Evolutionary conservation across 1,284 basidiomycete genomes (phyloP).

Genomic region (Somion occarium): DNA sequence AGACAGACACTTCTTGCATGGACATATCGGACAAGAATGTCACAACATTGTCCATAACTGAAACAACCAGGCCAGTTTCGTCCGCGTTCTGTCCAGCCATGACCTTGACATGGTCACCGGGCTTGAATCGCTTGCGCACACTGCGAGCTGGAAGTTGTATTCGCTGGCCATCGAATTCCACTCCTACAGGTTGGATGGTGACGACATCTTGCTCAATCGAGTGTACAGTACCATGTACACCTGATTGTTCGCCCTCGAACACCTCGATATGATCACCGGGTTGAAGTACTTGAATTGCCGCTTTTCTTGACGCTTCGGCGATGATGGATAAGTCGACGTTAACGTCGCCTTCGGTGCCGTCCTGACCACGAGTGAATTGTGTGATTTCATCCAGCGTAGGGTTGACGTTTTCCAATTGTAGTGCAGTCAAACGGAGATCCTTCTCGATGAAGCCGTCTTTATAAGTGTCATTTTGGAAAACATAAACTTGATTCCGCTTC

Average conservation of each 20-base stretch:
- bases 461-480: slow-evolving; percentile 93
- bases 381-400: slow-evolving; percentile 97
- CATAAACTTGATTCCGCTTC: slow-evolving; percentile 67
- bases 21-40: slow-evolving; percentile 98
- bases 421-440: slow-evolving; percentile 81
- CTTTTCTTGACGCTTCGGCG: slow-evolving; percentile 84
- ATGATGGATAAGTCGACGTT: slow-evolving; percentile 79
- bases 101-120: slow-evolving; percentile 98
- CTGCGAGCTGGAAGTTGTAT: slow-evolving; percentile 86
- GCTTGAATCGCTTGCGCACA: slow-evolving; percentile 92
- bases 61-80: slow-evolving; percentile 95
- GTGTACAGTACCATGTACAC: slow-evolving; percentile 89
- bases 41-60: slow-evolving; percentile 86
- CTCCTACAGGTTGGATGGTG: slow-evolving; percentile 75
- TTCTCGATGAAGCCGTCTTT: slow-evolving; percentile 96
- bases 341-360: slow-evolving; percentile 57
- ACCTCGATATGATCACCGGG: slow-evolving; percentile 98
- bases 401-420: slow-evolving; percentile 88
- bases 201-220: slow-evolving; percentile 88
- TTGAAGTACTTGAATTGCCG: slow-evolving; percentile 86
- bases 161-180: slow-evolving; percentile 81
- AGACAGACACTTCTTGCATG: slow-evolving; percentile 94
- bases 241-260: slow-evolving; percentile 94
- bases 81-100: slow-evolving; percentile 93
- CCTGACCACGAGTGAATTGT: slow-evolving; percentile 73